Percentiles rank a stretch among this genome's conserved stretches.
Conservation (phyloP, 345 rosid genomes). For the Brassica incana region DNA sequence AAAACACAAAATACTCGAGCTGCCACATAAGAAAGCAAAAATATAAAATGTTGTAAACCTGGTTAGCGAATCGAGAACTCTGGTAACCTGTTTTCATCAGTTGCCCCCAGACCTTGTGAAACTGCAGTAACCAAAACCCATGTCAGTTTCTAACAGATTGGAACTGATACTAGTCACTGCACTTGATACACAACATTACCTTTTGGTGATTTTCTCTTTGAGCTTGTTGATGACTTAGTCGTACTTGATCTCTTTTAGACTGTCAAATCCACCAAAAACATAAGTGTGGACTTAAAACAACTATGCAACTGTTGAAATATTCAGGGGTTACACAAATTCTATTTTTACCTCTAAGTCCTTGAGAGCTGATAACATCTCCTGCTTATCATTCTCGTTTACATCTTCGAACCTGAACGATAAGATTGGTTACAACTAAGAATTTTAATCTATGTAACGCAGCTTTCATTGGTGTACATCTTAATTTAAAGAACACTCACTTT, state of each 20-base stretch:
- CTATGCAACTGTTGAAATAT: neutral
- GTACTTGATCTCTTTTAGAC: constrained; percentile 55
- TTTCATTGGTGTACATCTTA: neutral
- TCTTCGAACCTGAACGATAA: constrained; percentile 55
- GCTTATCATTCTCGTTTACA: constrained; percentile 47
- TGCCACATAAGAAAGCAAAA: neutral
- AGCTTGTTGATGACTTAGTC: constrained; percentile 66
- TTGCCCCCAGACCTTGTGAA: constrained; percentile 96
- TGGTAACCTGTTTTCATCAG: constrained; percentile 99
- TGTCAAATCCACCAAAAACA: constrained; percentile 36
- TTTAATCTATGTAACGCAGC: neutral
- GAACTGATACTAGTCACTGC: neutral
- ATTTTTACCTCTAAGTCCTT: constrained; percentile 63
- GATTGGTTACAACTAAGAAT: neutral
- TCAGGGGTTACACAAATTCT: neutral
- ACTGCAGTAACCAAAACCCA: constrained; percentile 44
- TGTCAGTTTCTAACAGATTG: neutral
- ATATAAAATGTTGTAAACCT: constrained; percentile 44
- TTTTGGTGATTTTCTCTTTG: constrained; percentile 74
- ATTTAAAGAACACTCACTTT: constrained; percentile 48
- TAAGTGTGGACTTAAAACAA: neutral
- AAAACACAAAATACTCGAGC: neutral
- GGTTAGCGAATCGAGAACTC: constrained; percentile 99
- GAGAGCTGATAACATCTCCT: constrained; percentile 42
- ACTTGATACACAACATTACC: constrained; percentile 41